These are phyloP conservation scores for Leccinum aurantiacum DNA, from an alignment of 768 basidiomycete species.

Conservation along the genomic window DNA sequence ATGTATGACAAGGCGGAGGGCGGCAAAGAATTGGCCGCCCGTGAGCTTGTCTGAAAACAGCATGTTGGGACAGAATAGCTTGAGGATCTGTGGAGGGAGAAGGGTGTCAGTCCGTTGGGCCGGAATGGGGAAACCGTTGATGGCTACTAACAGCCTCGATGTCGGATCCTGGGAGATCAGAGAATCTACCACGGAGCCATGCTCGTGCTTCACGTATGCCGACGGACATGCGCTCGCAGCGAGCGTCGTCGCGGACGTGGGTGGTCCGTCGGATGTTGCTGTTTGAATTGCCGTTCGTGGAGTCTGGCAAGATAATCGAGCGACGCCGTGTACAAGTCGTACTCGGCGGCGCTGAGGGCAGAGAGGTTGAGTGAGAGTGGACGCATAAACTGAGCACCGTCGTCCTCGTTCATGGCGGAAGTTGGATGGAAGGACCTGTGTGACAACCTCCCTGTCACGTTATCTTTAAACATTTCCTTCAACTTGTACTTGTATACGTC, in stretches of 20 bases:
- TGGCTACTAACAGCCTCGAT: conserved; percentile 55
- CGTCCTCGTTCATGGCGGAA: not conserved
- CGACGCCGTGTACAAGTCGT: conserved; percentile 61
- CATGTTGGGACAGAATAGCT: conserved; percentile 58
- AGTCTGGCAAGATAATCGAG: conserved; percentile 52
- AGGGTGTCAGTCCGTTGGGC: not conserved
- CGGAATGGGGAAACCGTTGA: not conserved
- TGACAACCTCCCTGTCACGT: not conserved
- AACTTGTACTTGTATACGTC: too few species aligned
- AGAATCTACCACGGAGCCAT: conserved; percentile 73
- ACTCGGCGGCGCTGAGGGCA: conserved; percentile 73
- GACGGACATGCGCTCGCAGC: conserved; percentile 53
- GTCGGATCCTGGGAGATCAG: conserved; percentile 45
- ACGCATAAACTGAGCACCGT: conserved; percentile 43
- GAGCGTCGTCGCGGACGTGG: conserved; percentile 40
- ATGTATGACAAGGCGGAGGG: conserved; percentile 63
- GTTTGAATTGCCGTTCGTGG: conserved; percentile 21
- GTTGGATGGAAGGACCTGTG: too few species aligned
- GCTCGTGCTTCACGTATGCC: conserved; percentile 68
- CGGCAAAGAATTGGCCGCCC: conserved; percentile 77
- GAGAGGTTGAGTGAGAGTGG: conserved; percentile 71
- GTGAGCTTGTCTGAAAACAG: conserved; percentile 52
- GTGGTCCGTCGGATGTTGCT: not conserved
- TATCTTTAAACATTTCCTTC: too few species aligned
- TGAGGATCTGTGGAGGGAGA: conserved; percentile 52